A percentile compares a stretch with the other conserved stretches of the same genome.
phyloP scores from a whole-genome alignment of 2,329 filamentous ascomycete genomes.

The Cytospora schulzeri region DNA sequence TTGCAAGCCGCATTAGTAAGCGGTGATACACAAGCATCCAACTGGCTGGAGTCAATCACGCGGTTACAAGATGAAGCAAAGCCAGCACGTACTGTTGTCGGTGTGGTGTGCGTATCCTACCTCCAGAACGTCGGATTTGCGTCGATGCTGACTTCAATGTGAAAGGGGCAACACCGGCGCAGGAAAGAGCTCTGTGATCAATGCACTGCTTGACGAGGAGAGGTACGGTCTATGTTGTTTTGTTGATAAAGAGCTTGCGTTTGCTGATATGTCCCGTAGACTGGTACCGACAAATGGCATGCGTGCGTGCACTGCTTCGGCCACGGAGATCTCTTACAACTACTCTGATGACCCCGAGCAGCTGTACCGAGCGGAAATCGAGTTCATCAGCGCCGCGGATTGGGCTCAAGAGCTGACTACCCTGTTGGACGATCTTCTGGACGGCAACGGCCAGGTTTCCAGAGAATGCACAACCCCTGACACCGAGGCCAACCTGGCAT shows the following conservation, averaged over 20 bases:
- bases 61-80: conserved; percentile 43
- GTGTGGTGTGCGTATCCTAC: conserved; percentile 46
- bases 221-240: conserved; percentile 31
- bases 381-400: conserved; percentile 55
- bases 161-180: conserved; percentile 57
- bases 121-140: background rate
- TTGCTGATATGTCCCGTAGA: conserved; percentile 30
- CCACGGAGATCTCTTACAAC: conserved; percentile 64
- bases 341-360: conserved; percentile 39
- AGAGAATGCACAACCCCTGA: conserved; percentile 29
- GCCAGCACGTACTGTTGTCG: conserved; percentile 49
- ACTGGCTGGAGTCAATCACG: conserved; percentile 38
- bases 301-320: conserved; percentile 62
- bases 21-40: conserved; percentile 29
- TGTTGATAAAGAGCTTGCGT: conserved; percentile 31
- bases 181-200: conserved; percentile 65
- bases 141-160: background rate
- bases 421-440: conserved; percentile 51
- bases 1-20: conserved; percentile 22
- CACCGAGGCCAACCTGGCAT: conserved; percentile 46
- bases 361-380: conserved; percentile 56
- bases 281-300: conserved; percentile 50
- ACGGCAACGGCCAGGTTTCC: conserved; percentile 41
- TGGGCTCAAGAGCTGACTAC: conserved; percentile 55
- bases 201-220: conserved; percentile 64